Percentiles rank a stretch among this genome's conserved stretches.
Conservation (phyloP, 2,329 filamentous ascomycete species). For the Diatrype stigma region DNA sequence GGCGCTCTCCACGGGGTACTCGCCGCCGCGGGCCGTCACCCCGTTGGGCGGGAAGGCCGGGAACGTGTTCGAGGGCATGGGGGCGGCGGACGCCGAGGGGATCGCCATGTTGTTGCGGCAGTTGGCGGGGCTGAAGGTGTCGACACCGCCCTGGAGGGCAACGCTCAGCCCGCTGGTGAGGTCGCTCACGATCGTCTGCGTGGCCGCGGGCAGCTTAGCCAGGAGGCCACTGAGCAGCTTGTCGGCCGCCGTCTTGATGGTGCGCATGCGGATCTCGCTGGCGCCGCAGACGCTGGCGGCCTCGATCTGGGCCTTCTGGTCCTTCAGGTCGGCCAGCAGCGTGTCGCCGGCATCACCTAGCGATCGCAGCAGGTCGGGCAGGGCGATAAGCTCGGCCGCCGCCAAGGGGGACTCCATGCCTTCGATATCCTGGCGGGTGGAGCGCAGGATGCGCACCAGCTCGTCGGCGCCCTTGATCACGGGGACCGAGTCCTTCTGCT, state of each 20-base stretch:
- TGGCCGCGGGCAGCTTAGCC: not conserved
- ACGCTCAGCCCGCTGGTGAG: not conserved
- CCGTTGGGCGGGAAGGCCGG: not conserved
- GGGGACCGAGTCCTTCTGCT: not conserved
- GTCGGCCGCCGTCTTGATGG: not conserved
- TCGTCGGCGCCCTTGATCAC: not conserved
- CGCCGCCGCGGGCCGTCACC: no score
- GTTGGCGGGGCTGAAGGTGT: not conserved
- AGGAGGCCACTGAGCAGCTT: not conserved
- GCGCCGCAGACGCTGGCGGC: not conserved
- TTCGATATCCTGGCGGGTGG: not conserved
- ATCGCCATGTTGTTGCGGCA: not conserved
- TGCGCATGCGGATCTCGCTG: not conserved
- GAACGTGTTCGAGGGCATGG: not conserved
- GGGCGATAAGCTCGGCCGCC: not conserved
- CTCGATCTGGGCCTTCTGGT: not conserved
- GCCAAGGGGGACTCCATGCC: not conserved
- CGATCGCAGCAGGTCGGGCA: not conserved
- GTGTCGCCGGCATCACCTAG: not conserved
- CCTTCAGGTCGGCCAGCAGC: not conserved
- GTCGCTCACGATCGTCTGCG: not conserved
- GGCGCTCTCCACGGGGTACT: no score
- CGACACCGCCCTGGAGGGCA: not conserved
- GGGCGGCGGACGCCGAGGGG: not conserved
- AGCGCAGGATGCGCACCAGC: not conserved